These are phyloP conservation scores for Middelhovenomyces tepae DNA, from an alignment of 805 yeast species.

Conservation along the genomic window DNA sequence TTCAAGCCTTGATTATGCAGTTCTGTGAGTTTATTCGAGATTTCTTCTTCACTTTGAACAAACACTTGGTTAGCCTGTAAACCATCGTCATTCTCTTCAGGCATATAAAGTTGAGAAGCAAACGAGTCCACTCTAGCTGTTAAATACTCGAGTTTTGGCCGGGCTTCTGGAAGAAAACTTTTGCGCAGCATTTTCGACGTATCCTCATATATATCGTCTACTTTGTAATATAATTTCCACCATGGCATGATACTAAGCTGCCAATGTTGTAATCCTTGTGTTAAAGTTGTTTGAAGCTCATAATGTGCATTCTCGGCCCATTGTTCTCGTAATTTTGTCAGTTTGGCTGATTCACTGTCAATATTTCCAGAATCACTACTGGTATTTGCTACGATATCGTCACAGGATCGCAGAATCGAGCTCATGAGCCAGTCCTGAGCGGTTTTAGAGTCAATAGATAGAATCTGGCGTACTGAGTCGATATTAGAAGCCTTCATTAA, in stretches of 20 bases:
- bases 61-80: slow-evolving; percentile 5
- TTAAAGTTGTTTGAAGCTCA: slow-evolving; percentile 28
- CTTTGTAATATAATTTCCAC: slow-evolving; percentile 29
- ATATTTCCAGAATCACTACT: slow-evolving; percentile 6
- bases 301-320: slow-evolving; percentile 31
- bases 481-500: slow-evolving; percentile 19
- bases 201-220: slow-evolving; percentile 29
- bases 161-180: slow-evolving; percentile 23
- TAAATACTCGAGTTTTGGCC: slow-evolving; percentile 22
- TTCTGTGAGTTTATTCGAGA: slow-evolving; percentile 9
- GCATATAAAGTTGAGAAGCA: slow-evolving; percentile 8
- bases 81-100: slow-evolving; percentile 2
- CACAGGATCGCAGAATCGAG: slow-evolving; percentile 24
- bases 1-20: slow-evolving; percentile 25
- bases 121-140: slow-evolving; percentile 24
- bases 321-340: slow-evolving; percentile 15
- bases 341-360: slow-evolving; percentile 12
- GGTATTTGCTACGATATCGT: slow-evolving; percentile 18
- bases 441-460: slow-evolving; percentile 9
- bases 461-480: slow-evolving; percentile 1
- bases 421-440: slow-evolving; percentile 13
- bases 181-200: slow-evolving; percentile 13
- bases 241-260: slow-evolving; percentile 22
- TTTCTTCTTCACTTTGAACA: slow-evolving; percentile 7
- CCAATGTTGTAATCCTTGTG: slow-evolving; percentile 19